Evolutionary conservation across 495 filamentous ascomycete species (phyloP).

Genomic region (Lentithecium fluviatile): DNA sequence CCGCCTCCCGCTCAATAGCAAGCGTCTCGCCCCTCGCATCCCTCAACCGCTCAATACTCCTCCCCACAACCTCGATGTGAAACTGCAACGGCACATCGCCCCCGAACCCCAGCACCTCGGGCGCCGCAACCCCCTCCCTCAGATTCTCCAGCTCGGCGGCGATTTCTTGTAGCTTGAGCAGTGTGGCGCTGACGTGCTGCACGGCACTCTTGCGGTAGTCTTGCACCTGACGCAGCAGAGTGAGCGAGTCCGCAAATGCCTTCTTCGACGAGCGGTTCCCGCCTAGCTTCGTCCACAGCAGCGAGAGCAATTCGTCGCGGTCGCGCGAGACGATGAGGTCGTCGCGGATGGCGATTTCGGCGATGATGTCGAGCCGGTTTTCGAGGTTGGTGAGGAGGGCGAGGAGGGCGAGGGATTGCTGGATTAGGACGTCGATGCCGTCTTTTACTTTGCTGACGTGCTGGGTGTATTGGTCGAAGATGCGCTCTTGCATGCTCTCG

Average conservation of each 20-base stretch:
- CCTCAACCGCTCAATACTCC: conserved; percentile 65
- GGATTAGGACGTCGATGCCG: conserved; percentile 60
- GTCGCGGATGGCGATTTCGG: conserved; percentile 60
- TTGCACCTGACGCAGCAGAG: conserved; percentile 57
- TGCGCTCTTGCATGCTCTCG: conserved; percentile 52
- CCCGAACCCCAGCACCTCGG: conserved; percentile 53
- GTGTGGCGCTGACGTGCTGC: conserved; percentile 56
- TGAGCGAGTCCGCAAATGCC: conserved; percentile 58
- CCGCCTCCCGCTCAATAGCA: conserved; percentile 57
- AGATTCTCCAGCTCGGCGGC: conserved; percentile 64
- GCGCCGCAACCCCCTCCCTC: conserved; percentile 61
- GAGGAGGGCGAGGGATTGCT: conserved; percentile 63
- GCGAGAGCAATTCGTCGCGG: conserved; percentile 59
- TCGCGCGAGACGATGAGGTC: conserved; percentile 49
- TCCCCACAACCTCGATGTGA: conserved; percentile 67
- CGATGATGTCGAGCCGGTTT: conserved; percentile 60
- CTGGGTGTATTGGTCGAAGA: conserved; percentile 58
- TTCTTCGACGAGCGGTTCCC: conserved; percentile 55
- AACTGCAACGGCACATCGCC: conserved; percentile 60
- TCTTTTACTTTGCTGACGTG: conserved; percentile 64
- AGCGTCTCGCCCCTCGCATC: conserved; percentile 54
- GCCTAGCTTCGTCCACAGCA: conserved; percentile 70
- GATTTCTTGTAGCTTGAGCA: conserved; percentile 67
- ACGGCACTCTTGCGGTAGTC: conserved; percentile 60
- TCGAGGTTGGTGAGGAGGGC: conserved; percentile 60